phyloP scores from a whole-genome alignment of 768 basidiomycete genomes.

The Pilatotrama ljubarskyi region DNA sequence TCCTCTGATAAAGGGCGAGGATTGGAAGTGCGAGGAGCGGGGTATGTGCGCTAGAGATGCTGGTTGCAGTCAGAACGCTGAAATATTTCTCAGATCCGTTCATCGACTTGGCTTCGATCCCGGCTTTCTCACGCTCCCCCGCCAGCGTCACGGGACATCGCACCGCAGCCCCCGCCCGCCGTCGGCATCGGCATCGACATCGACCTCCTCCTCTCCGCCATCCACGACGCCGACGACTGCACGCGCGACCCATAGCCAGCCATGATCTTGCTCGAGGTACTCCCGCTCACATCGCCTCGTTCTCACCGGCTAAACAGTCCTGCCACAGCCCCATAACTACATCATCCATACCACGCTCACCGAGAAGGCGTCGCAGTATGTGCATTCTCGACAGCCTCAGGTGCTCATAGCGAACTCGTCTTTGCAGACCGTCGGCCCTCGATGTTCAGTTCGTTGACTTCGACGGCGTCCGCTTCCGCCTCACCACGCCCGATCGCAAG shows the following conservation, averaged over 20 bases:
- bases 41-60: constrained; percentile 9
- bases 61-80: constrained; percentile 16
- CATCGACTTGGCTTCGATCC: not conserved
- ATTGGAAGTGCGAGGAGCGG: not conserved
- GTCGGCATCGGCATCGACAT: not conserved
- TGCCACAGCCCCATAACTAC: constrained; percentile 77
- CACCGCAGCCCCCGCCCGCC: not conserved
- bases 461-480: constrained; percentile 92
- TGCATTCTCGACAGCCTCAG: constrained; percentile 14
- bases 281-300: not conserved
- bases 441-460: constrained; percentile 99
- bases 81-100: constrained; percentile 24
- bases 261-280: constrained; percentile 89
- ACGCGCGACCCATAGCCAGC: not conserved
- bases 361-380: constrained; percentile 86
- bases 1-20: not conserved
- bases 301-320: not conserved
- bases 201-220: not conserved
- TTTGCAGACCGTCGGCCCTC: constrained; percentile 75
- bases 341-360: constrained; percentile 89
- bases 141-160: constrained; percentile 15
- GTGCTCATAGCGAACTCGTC: not conserved
- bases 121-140: constrained; percentile 20
- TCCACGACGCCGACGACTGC: constrained; percentile 1
- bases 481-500: constrained; percentile 87